Percentiles rank a stretch among this genome's conserved stretches.
phyloP scores from a whole-genome alignment of 768 basidiomycete species.

The Suillus plorans region DNA sequence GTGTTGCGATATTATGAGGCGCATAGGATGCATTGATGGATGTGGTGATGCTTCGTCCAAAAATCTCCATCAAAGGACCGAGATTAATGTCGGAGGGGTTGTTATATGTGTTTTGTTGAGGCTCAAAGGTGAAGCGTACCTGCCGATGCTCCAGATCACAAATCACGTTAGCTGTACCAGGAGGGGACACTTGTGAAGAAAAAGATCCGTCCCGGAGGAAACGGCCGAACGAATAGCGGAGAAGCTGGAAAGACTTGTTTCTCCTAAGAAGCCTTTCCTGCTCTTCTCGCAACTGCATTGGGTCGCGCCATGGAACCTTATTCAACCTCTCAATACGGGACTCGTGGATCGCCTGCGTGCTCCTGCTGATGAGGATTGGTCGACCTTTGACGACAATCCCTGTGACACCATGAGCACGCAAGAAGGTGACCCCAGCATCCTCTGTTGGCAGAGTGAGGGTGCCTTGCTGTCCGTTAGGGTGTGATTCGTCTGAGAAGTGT shows the following conservation, averaged over 20 bases:
- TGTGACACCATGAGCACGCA: slow-evolving; percentile 21
- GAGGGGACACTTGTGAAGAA: slow-evolving; percentile 26
- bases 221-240: slow-evolving; percentile 34
- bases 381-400: slow-evolving; percentile 29
- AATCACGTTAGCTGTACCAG: slow-evolving; percentile 29
- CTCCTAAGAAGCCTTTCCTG: slow-evolving; percentile 20
- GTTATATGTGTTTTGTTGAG: slow-evolving; percentile 8
- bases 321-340: slow-evolving; percentile 24
- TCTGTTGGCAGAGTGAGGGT: slow-evolving; percentile 31
- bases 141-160: slow-evolving; percentile 33
- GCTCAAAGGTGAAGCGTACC: slow-evolving; percentile 28
- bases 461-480: slow-evolving; percentile 24
- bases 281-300: slow-evolving; percentile 20
- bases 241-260: slow-evolving; percentile 22
- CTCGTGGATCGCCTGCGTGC: slow-evolving; percentile 18
- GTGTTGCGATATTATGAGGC: slow-evolving; percentile 17
- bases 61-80: background rate
- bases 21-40: slow-evolving; percentile 21
- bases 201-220: slow-evolving; percentile 37
- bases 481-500: background rate
- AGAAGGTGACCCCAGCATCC: slow-evolving; percentile 21
- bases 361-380: slow-evolving; percentile 19
- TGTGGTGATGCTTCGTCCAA: too few relatives aligned
- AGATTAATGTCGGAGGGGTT: background rate
- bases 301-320: slow-evolving; percentile 31